phyloP scores from a whole-genome alignment of 2,329 filamentous ascomycete genomes.

The Fusarium newnesense region DNA sequence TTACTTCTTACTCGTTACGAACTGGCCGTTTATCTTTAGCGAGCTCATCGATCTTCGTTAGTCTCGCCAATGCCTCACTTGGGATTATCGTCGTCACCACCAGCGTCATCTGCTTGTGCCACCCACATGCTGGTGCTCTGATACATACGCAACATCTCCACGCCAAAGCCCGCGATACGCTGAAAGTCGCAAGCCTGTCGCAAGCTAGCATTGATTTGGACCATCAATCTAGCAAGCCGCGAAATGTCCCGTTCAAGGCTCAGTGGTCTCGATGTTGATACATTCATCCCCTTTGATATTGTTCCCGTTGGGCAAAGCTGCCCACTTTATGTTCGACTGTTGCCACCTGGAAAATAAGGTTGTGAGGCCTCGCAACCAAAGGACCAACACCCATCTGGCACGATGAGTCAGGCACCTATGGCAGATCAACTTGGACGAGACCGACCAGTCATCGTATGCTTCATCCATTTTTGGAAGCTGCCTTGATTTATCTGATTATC shows the following conservation, averaged over 20 bases:
- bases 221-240: not conserved
- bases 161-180: not conserved
- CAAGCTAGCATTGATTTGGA: not conserved
- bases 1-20: not conserved
- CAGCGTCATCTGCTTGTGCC: conserved; percentile 37
- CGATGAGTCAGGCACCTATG: conserved; percentile 33
- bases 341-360: conserved; percentile 19
- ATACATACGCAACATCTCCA: conserved; percentile 21
- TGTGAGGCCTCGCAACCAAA: conserved; percentile 22
- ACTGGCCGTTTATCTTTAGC: not conserved
- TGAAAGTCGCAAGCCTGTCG: conserved; percentile 1
- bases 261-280: not conserved
- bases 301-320: conserved; percentile 24
- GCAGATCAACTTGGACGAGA: not conserved
- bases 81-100: conserved; percentile 29
- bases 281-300: not conserved
- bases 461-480: conserved; percentile 4
- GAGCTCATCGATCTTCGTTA: not conserved
- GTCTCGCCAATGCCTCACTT: conserved; percentile 25
- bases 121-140: conserved; percentile 22
- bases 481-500: not conserved
- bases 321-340: conserved; percentile 1
- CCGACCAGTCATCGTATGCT: conserved; percentile 22
- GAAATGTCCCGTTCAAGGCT: not conserved
- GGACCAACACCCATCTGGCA: conserved; percentile 3